Percentiles rank a stretch among this genome's conserved stretches.
These are phyloP conservation scores for Gossypium schwendimanii DNA, from an alignment of 441 rosid species.

Conservation along the genomic window DNA sequence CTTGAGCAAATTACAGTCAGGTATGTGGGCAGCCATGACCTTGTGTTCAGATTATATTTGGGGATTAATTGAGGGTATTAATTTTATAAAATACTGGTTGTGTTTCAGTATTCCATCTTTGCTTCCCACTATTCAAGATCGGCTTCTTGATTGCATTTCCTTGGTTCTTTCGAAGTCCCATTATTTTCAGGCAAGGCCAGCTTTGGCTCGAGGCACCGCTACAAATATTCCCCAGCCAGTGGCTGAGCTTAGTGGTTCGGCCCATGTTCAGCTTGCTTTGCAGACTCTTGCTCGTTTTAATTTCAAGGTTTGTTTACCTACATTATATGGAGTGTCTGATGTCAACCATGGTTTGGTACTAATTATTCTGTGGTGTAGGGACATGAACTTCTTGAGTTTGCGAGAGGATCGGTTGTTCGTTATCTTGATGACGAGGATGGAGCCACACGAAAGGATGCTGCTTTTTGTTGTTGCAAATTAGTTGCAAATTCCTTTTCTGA, in stretches of 20 bases:
- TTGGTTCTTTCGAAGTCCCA: constrained; percentile 77
- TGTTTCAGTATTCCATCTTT: constrained; percentile 80
- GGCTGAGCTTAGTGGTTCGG: constrained; percentile 60
- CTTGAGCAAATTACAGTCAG: constrained; percentile 83
- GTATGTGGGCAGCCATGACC: constrained; percentile 26
- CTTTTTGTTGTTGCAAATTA: constrained; percentile 91
- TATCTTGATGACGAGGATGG: constrained; percentile 96
- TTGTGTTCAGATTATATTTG: constrained; percentile 10
- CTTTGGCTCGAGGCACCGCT: constrained; percentile 53
- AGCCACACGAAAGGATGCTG: constrained; percentile 88
- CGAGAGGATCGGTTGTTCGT: constrained; percentile 76
- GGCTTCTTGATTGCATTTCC: constrained; percentile 77
- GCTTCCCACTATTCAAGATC: constrained; percentile 79
- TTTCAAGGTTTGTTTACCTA: constrained; percentile 58
- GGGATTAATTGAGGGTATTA: constrained; percentile 6
- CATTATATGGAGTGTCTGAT: constrained; percentile 4
- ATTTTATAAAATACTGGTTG: constrained; percentile 16
- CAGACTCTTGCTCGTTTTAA: constrained; percentile 92
- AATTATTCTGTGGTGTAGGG: constrained; percentile 55
- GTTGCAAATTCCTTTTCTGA: constrained; percentile 86
- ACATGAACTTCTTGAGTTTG: constrained; percentile 95
- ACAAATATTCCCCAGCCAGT: constrained; percentile 50
- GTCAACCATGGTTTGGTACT: constrained; percentile 15
- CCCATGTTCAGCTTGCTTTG: constrained; percentile 88
- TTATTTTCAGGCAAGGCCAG: constrained; percentile 60